Evolutionary conservation across 164 flowering plant species (phyloP), one percentile per base, ranked within the genome.

Genomic region (Liriodendron chinense): DNA sequence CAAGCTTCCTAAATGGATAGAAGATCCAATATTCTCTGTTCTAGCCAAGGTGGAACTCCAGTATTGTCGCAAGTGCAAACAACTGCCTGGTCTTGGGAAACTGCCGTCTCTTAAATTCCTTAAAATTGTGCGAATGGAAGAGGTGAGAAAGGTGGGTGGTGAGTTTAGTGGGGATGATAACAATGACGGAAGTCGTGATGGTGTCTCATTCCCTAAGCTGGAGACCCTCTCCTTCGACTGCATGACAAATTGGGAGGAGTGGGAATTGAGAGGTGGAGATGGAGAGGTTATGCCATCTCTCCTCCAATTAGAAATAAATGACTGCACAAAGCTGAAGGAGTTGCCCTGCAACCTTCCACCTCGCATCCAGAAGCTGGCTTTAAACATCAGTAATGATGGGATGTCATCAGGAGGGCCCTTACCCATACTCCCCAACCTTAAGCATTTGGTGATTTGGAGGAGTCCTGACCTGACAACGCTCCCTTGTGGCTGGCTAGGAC

Each of bases 181-280:
- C 5, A 34, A 34, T 34, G 43, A 34, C 5, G 43, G 7, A 34
- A 34, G 43, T 34, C 0, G 24, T n/a, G 67, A 26, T 22, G 21
- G 8, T 7, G 13, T 13, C 1, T 24, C 26, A 23, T 21, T 64
- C 26, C 26, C 14, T 22, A 23, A 24, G 28, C 16, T 64, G 26
- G 24, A 64, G 18, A 3, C 0, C 26, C 12, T 64, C 13, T 0
- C 0, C 12, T 9, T 64, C 14, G 0, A 0, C 0, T 2, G 0
- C 3, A 21, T 64, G 28, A 0, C 25, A 16, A 64, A 64, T 23
- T 64, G 67, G 28, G 26, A 64, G 24, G 26, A 21, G 24, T 64
- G 67, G 67, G 24, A 64, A 0, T 1, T 59, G 22, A 61, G n/a
- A n/a, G n/a, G 1, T 6, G 20, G 14, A 13, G n/a, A 18, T 13